Conservation (phyloP, 2,329 filamentous ascomycete genomes). For the Orbilia quercus region DNA sequence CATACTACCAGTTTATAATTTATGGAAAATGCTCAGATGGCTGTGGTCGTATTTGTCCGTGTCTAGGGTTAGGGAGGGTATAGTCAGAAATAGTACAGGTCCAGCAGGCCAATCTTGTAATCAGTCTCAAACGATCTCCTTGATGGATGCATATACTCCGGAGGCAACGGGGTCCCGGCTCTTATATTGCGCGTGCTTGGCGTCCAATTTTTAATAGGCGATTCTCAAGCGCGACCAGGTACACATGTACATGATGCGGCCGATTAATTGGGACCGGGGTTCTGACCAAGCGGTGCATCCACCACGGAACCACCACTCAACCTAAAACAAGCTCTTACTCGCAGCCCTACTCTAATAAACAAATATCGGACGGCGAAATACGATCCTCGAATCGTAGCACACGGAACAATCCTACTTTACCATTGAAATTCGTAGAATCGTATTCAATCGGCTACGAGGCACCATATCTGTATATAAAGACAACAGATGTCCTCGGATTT, state of each 20-base stretch:
- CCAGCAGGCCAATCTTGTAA: not conserved
- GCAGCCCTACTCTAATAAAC: not conserved
- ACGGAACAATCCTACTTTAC: conserved; percentile 21
- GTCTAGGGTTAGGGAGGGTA: not conserved
- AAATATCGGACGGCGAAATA: conserved; percentile 37
- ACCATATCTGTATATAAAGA: conserved; percentile 21
- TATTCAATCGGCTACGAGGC: not conserved
- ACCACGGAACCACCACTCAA: conserved; percentile 9
- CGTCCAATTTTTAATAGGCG: not conserved
- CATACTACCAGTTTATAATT: conserved; percentile 17
- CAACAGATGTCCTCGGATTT: not conserved
- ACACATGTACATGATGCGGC: not conserved
- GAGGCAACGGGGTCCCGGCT: not conserved
- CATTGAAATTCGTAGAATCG: not conserved
- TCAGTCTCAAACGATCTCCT: conserved; percentile 1
- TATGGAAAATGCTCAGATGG: conserved; percentile 25
- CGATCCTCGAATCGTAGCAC: conserved; percentile 41
- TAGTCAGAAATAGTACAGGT: not conserved
- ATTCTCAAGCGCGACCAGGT: not conserved
- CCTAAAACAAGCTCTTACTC: conserved; percentile 16
- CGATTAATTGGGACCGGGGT: conserved; percentile 32
- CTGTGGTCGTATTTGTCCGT: conserved; percentile 21
- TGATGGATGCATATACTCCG: conserved; percentile 12
- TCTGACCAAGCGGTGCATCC: not conserved
- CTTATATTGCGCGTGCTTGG: not conserved